Base-by-base conservation (phyloP, 1,284 basidiomycete species). In the Cutaneotrichosporon cutaneum region DNA sequence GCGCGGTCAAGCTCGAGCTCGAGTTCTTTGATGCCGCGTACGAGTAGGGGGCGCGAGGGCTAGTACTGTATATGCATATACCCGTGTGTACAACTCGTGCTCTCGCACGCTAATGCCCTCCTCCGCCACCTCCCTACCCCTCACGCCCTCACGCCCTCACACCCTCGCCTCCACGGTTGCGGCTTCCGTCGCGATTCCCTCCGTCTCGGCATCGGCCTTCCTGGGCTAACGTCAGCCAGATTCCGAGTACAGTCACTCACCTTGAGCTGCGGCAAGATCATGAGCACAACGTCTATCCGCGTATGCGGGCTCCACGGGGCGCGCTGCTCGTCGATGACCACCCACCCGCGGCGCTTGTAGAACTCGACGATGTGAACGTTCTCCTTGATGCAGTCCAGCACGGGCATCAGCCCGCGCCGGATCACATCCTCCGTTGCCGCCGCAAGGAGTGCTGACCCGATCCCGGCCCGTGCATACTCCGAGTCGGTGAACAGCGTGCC, bases 1-100 rank as follows among this genome's bases (percentile, higher is more conserved):
- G 61, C 2, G 59, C 61, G 2, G 61, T 63, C 14, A 33, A 30
- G 11, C 59, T 63, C 35, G 65, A 66, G 51, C 45, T 59, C 4
- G 65, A 45, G 11, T 66, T 66, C 54, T 66, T 63, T 27, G 50
- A 63, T 14, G 61, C 51, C 6, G 47, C 65, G 13, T 66, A 63
- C 35, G 58, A 36, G 48, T 51, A 56, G 45, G 11, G 5, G 3
- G 7, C 16, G 9, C n/a, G n/a, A n/a, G n/a, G n/a, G n/a, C n/a
- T 30, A 30, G 30, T 9, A 30, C 5, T 9, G 30, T 30, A 9
- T 9, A 30, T 30, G 30, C 30, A 30, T 30, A 30, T n/a, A n/a
- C n/a, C n/a, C n/a, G 30, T 30, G 30, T 30, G 30, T 47, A 26
- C 45, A 48, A 26, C 45, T 13, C 11, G 30, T 14, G 21, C n/a